phyloP scores from a whole-genome alignment of 140 eudicot species.

The Anethum foeniculum region DNA sequence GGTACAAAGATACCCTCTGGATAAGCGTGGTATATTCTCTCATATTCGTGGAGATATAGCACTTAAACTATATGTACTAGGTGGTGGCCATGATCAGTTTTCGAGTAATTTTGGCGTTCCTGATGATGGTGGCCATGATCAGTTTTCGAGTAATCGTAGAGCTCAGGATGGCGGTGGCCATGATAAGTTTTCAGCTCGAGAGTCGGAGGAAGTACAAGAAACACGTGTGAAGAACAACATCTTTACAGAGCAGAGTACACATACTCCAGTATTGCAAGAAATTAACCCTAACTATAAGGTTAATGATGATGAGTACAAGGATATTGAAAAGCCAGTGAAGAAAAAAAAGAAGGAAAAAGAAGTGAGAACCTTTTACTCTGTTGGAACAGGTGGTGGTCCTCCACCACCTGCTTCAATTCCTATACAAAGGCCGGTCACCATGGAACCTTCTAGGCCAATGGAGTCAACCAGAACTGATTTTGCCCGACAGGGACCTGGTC shows the following conservation, averaged over 20 bases:
- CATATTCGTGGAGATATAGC: constrained; percentile 82
- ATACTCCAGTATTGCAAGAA: constrained; percentile 22
- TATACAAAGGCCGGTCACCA: constrained; percentile 22
- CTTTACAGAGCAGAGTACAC: background rate
- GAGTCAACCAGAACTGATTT: constrained; percentile 24
- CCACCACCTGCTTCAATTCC: constrained; percentile 35
- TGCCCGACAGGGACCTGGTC: constrained; percentile 33
- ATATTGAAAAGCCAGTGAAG: constrained; percentile 27
- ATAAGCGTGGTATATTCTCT: constrained; percentile 78
- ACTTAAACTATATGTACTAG: constrained; percentile 34
- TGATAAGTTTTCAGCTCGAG: constrained; percentile 12
- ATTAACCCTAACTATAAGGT: constrained; percentile 24
- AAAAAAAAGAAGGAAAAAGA: constrained; percentile 56
- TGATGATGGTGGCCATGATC: constrained; percentile 25
- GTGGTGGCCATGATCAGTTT: constrained; percentile 27
- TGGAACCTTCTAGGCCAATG: constrained; percentile 17
- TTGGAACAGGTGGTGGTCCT: constrained; percentile 41
- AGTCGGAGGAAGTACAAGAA: constrained; percentile 14
- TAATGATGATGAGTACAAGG: constrained; percentile 33
- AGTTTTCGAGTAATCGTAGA: constrained; percentile 1
- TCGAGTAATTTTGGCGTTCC: background rate
- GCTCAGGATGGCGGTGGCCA: constrained; percentile 24
- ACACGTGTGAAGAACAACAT: background rate
- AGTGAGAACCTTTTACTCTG: constrained; percentile 64
- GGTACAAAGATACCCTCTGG: constrained; percentile 79